phyloP scores from a whole-genome alignment of 2,329 filamentous ascomycete species.

The Catunica adiposa region DNA sequence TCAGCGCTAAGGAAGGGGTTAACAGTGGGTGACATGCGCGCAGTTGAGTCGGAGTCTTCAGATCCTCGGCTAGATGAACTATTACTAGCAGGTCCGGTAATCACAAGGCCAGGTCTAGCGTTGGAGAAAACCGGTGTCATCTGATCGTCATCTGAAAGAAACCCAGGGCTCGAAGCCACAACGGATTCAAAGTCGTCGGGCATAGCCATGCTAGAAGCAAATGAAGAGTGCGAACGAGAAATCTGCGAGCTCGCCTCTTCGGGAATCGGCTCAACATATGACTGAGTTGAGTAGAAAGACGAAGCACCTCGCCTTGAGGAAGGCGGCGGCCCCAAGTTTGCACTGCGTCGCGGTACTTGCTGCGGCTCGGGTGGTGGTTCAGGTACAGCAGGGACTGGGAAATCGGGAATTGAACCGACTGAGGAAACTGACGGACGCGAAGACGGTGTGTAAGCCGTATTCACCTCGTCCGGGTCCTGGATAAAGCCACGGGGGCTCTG shows the following conservation, averaged over 20 bases:
- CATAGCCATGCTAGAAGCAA: constrained; percentile 56
- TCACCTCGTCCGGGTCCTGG: constrained; percentile 23
- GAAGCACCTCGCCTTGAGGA: constrained; percentile 43
- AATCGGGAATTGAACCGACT: constrained; percentile 42
- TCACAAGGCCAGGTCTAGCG: constrained; percentile 9
- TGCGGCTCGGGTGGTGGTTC: constrained; percentile 3
- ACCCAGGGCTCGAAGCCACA: constrained; percentile 6
- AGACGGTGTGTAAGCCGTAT: constrained; percentile 31
- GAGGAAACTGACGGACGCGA: constrained; percentile 37
- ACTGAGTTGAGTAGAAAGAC: constrained; percentile 48
- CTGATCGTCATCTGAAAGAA: constrained; percentile 9
- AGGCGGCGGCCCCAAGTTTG: constrained; percentile 42
- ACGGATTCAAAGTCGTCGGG: constrained; percentile 44
- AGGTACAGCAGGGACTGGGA: constrained; percentile 24
- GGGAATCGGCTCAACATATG: constrained; percentile 58
- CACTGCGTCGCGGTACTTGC: constrained; percentile 29
- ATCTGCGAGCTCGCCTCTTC: constrained; percentile 43
- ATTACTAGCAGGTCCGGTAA: constrained; percentile 3
- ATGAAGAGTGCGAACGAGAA: constrained; percentile 43
- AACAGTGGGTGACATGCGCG: neutral
- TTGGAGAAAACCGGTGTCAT: constrained; percentile 2
- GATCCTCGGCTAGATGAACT: constrained; percentile 18
- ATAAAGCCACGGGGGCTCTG: constrained; percentile 19
- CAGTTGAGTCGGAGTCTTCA: constrained; percentile 1
- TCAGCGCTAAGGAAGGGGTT: constrained; percentile 10